Base-by-base conservation (phyloP, 305 asterid genomes). In the Fraxinus floribunda region DNA sequence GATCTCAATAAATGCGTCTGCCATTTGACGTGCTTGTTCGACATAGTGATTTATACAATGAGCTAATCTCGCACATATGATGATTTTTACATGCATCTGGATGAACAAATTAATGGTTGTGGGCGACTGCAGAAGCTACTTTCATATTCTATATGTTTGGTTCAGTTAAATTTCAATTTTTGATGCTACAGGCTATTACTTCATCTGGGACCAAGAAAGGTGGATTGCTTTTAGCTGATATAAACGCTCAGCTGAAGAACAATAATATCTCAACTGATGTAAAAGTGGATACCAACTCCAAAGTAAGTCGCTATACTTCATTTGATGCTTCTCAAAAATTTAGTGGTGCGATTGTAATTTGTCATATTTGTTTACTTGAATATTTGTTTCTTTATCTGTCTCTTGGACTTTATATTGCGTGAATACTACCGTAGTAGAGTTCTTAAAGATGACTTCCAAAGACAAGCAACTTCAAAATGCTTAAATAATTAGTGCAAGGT, bases 191-290 rank as follows among this genome's bases (percentile, higher is more conserved):
- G 98, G 97, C 94, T 80, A 93, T 95, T 78, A 91, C 98, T 46
- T 91, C 98, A 52, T 82, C 96, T 41, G 98, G 97, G 79, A 85
- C 88, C n/a, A 93, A 82, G 89, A 91, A 91, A 84, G 98, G 95
- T 4, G 98, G 92, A 32, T n/a, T 85, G 38, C 86, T 92, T 80
- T 81, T 92, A 57, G 98, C 97, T 82, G 98, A 95, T 75, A 89
- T 95, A 36, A 91, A 79, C 88, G 87, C 97, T 57, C 93, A 91
- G 90, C 83, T 92, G 90, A 93, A 86, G 94, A 93, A 92, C 91
- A 91, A 91, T 83, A 93, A 92, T 86, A 88, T 95, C 87, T 93
- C 98, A 4, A 88, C 98, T 41, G 98, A 95, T 78, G 84, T 93
- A 32, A 93, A 92, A 92, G 97, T 95, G 79, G 98, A 95, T 86